Evolutionary conservation across 768 basidiomycete species (phyloP).

Genomic region (Agaricus blazei): DNA sequence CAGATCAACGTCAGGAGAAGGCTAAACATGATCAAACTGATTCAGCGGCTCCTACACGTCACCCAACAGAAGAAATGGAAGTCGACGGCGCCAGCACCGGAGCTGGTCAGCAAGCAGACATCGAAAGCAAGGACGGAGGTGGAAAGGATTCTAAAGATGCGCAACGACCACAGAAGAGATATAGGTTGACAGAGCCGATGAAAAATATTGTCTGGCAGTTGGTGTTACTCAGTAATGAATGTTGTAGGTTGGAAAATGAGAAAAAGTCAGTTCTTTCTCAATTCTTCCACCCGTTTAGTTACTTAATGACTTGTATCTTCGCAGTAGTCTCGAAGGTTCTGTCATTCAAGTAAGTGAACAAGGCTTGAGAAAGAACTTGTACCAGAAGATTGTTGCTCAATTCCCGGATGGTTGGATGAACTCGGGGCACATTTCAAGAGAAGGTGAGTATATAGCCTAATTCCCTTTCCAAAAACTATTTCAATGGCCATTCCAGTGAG

Average conservation of each 20-base stretch:
- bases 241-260: conserved; percentile 56
- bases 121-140: conserved; percentile 20
- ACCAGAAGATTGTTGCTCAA: conserved; percentile 81
- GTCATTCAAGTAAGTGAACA: conserved; percentile 77
- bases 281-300: no score
- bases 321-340: conserved; percentile 56
- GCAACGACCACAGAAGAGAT: conserved; percentile 76
- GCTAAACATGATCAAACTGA: conserved; percentile 17
- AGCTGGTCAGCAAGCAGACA: conserved; percentile 15
- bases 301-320: neutral
- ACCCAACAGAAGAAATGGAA: conserved; percentile 39
- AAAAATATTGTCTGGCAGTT: conserved; percentile 76
- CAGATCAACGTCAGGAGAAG: conserved; percentile 6
- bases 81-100: conserved; percentile 9
- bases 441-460: conserved; percentile 45
- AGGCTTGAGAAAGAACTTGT: conserved; percentile 71
- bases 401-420: conserved; percentile 86
- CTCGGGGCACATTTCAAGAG: conserved; percentile 81
- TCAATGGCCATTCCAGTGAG: conserved; percentile 46
- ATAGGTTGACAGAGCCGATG: conserved; percentile 76
- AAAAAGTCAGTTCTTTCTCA: conserved; percentile 27
- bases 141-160: conserved; percentile 28
- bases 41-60: conserved; percentile 36
- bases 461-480: neutral
- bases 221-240: conserved; percentile 78